Evolutionary conservation across 768 basidiomycete species (phyloP).

Genomic region (Tylopilus sp.): DNA sequence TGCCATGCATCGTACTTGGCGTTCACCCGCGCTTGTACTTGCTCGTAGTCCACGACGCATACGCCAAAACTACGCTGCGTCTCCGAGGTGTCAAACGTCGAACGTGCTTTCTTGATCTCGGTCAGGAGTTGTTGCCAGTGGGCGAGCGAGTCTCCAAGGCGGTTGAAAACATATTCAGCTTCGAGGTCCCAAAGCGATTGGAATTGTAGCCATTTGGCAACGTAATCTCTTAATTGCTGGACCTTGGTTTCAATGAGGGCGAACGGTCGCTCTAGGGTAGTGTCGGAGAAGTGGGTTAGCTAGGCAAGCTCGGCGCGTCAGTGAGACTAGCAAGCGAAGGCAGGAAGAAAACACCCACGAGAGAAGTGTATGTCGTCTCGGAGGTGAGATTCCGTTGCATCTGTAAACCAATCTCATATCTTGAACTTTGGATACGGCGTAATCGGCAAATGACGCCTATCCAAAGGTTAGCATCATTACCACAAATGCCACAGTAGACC

Average conservation of each 20-base stretch:
- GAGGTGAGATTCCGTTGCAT: conserved; percentile 65
- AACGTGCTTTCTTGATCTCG: conserved; percentile 94
- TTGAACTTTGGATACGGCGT: conserved; percentile 86
- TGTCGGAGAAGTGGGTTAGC: conserved; percentile 73
- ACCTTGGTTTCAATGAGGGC: conserved; percentile 84
- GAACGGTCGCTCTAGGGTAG: conserved; percentile 78
- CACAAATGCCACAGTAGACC: not conserved
- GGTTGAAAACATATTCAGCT: conserved; percentile 93
- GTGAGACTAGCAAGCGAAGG: not conserved
- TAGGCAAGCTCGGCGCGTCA: conserved; percentile 28
- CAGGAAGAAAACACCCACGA: conserved; percentile 47
- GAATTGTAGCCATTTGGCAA: conserved; percentile 98
- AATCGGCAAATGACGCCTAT: conserved; percentile 84
- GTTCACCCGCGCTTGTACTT: conserved; percentile 95
- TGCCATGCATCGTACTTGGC: conserved; percentile 99
- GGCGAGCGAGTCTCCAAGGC: conserved; percentile 89
- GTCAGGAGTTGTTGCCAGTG: conserved; percentile 95
- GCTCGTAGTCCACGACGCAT: conserved; percentile 95
- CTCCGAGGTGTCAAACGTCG: conserved; percentile 96
- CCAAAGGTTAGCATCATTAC: not conserved
- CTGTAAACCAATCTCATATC: conserved; percentile 95
- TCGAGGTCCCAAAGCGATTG: conserved; percentile 99
- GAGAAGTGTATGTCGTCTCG: conserved; percentile 78
- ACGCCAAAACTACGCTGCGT: conserved; percentile 90
- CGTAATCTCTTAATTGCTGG: conserved; percentile 83